These are phyloP conservation scores for Colletotrichum lindemuthianum DNA, from an alignment of 2,329 filamentous ascomycete genomes.

Conservation along the genomic window DNA sequence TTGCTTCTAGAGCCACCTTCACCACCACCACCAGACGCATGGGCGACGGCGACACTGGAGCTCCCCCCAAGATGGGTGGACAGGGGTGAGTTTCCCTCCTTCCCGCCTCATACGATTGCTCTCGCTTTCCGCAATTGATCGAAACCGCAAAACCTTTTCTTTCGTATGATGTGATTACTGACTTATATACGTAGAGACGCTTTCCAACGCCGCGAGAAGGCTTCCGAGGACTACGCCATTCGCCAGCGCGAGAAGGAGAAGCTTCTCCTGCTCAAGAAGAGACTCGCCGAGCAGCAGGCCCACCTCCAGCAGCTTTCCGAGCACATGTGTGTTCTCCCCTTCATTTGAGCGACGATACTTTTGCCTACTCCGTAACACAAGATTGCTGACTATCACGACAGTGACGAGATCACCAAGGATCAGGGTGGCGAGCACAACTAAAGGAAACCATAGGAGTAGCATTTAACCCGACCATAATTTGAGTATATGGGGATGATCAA, in stretches of 20 bases:
- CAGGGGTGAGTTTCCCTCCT: slow-evolving; percentile 57
- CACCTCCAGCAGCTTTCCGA: slow-evolving; percentile 87
- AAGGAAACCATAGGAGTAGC: slow-evolving; percentile 28
- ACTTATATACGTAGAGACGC: slow-evolving; percentile 71
- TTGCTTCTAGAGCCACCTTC: slow-evolving; percentile 66
- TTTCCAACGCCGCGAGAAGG: slow-evolving; percentile 92
- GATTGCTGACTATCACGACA: slow-evolving; percentile 46
- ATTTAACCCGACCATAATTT: slow-evolving; percentile 1
- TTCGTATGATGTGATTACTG: no score
- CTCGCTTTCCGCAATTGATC: not conserved
- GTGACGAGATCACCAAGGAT: slow-evolving; percentile 80
- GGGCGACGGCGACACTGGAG: slow-evolving; percentile 76
- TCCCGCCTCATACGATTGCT: not conserved
- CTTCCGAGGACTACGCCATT: slow-evolving; percentile 86
- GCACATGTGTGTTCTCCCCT: slow-evolving; percentile 75
- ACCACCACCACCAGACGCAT: slow-evolving; percentile 71
- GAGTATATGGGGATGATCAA: slow-evolving; percentile 8
- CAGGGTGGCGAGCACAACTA: slow-evolving; percentile 76
- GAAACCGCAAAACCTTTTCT: not conserved
- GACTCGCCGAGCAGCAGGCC: slow-evolving; percentile 79
- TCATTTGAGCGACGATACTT: not conserved
- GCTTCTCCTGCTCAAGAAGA: slow-evolving; percentile 79
- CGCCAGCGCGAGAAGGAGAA: slow-evolving; percentile 90
- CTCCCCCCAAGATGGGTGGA: slow-evolving; percentile 64
- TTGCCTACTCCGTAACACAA: not conserved